phyloP scores from a whole-genome alignment of 1,284 basidiomycete genomes.

The Stygiomarasmius scandens region DNA sequence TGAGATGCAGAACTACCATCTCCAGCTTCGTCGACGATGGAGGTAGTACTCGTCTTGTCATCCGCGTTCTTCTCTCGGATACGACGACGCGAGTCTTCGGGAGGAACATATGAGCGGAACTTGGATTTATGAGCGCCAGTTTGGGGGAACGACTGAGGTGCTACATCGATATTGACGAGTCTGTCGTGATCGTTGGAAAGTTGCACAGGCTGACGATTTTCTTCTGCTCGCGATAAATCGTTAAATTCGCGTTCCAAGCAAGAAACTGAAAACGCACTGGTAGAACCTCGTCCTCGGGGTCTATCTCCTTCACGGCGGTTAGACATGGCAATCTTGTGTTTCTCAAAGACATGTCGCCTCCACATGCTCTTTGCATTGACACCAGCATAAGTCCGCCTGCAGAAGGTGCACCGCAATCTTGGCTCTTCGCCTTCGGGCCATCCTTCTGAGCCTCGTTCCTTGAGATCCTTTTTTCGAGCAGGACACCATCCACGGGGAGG shows the following conservation, averaged over 20 bases:
- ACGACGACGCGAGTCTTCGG: not conserved
- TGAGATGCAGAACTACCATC: slow-evolving; percentile 10
- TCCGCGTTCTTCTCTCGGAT: not conserved
- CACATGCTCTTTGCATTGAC: slow-evolving; percentile 88
- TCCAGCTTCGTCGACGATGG: not conserved
- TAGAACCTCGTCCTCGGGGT: slow-evolving; percentile 60
- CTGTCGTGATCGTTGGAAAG: slow-evolving; percentile 34
- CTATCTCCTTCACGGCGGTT: slow-evolving; percentile 75
- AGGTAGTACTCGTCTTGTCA: not conserved
- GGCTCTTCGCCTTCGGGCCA: slow-evolving; percentile 80
- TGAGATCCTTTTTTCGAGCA: slow-evolving; percentile 73
- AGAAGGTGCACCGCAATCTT: slow-evolving; percentile 77
- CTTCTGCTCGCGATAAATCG: slow-evolving; percentile 37
- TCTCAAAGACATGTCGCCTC: slow-evolving; percentile 82
- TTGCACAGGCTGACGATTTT: slow-evolving; percentile 38
- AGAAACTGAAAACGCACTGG: slow-evolving; percentile 20
- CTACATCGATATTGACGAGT: slow-evolving; percentile 41
- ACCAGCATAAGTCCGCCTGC: slow-evolving; percentile 75
- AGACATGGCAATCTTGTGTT: slow-evolving; percentile 84
- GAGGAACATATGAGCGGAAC: slow-evolving; percentile 30
- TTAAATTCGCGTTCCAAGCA: slow-evolving; percentile 36
- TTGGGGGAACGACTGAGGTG: slow-evolving; percentile 41
- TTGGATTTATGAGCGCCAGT: slow-evolving; percentile 33
- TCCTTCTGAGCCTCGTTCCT: slow-evolving; percentile 60
- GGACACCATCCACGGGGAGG: slow-evolving; percentile 83